These are phyloP conservation scores for Chrysosporium queenslandicum DNA, from an alignment of 2,329 filamentous ascomycete species.

Conservation along the genomic window DNA sequence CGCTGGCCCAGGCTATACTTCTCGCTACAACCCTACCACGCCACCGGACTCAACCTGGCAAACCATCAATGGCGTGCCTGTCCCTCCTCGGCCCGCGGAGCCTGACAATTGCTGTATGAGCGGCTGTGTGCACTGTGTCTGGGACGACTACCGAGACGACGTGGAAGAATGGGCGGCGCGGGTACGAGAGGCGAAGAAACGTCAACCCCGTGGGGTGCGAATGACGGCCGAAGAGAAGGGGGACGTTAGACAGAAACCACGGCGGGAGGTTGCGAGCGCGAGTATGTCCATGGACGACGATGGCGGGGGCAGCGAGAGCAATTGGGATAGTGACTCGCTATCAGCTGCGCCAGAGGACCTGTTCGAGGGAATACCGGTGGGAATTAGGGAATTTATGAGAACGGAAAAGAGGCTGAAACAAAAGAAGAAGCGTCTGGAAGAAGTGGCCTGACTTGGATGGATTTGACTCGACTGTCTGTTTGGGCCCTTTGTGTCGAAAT, in stretches of 20 bases:
- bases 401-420: slow-evolving; percentile 83
- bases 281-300: slow-evolving; percentile 66
- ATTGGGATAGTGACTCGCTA: slow-evolving; percentile 45
- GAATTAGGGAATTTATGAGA: slow-evolving; percentile 94
- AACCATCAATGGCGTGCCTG: slow-evolving; percentile 62
- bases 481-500: neutral
- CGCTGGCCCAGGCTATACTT: slow-evolving; percentile 60
- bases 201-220: slow-evolving; percentile 19
- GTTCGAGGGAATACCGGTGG: slow-evolving; percentile 74
- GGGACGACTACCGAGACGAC: slow-evolving; percentile 84
- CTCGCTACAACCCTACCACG: slow-evolving; percentile 45
- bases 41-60: slow-evolving; percentile 48
- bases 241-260: slow-evolving; percentile 26
- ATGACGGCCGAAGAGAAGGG: slow-evolving; percentile 22
- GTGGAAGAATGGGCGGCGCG: slow-evolving; percentile 75
- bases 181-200: slow-evolving; percentile 50
- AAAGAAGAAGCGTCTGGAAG: slow-evolving; percentile 50
- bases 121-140: slow-evolving; percentile 94
- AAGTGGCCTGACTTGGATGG: neutral
- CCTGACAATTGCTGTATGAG: slow-evolving; percentile 99
- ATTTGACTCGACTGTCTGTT: neutral
- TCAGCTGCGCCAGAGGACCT: slow-evolving; percentile 49
- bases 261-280: slow-evolving; percentile 40
- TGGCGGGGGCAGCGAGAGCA: slow-evolving; percentile 61
- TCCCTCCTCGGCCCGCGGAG: slow-evolving; percentile 76